Evolutionary conservation across 2,329 filamentous ascomycete genomes (phyloP), one percentile per base, ranked within the genome.

Genomic region (Alternaria hordeiaustralica): DNA sequence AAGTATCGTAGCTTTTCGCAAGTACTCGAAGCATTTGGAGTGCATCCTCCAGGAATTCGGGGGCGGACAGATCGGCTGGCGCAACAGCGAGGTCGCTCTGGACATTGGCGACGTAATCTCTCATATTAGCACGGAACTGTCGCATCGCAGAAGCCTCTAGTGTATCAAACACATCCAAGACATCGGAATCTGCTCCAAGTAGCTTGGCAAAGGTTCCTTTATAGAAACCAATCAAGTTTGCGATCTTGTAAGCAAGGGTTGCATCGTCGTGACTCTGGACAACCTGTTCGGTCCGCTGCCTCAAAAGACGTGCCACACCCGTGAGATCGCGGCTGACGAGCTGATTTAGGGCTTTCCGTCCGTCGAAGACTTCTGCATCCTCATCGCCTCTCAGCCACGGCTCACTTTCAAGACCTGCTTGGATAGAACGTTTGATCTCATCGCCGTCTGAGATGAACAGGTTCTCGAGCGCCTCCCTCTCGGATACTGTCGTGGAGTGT

Each of bases 181-280:
- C 84, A 9, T 87, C 84, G 0, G 93, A 92, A 11, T 89, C 85
- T 3, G 85, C 72, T 2, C 92, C 91, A 0, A 98, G 84, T 0
- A 98, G 84, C 71, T 91, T 95, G 15, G 88, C 83, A 77, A 98
- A 97, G 1, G 94, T 97, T 65, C 88, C 86, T 28, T 88, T 89
- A 81, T 99, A 99, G 81, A 99, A 99, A 44, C 88, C 89, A 45
- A 98, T 86, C 2, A 99, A 84, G 71, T 97, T 97, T 11, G 93
- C 90, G 44, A 98, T 89, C 77, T 94, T 96, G 83, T 97, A 99
- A 33, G 93, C 90, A 53, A 94, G 84, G 20, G 96, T 92, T 0
- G 91, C 91, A 63, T 98, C 94, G 71, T 97, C 94, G 77, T 97
- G 95, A 64, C 92, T 92, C 72, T 97, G 94, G 15, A 98, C 91